A percentile compares a stretch with the other conserved stretches of the same genome.
These are phyloP conservation scores for Phaffomyces opuntiae DNA, from an alignment of 805 yeast species.

Conservation along the genomic window DNA sequence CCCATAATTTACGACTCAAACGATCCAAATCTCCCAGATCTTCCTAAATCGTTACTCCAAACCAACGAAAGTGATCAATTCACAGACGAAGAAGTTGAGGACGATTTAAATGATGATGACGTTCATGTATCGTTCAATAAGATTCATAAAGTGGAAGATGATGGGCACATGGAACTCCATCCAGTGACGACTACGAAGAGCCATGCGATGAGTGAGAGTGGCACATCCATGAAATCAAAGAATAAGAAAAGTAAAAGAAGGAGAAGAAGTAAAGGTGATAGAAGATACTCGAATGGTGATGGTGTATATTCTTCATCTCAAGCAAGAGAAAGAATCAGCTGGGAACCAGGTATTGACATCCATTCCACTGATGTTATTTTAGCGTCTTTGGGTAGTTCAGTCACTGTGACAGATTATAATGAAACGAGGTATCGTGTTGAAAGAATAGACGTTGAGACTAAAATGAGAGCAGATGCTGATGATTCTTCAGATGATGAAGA, in stretches of 20 bases:
- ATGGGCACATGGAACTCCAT: no score
- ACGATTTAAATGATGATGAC: not conserved
- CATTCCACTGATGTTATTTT: constrained; percentile 43
- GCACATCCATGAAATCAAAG: not conserved
- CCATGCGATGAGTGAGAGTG: not conserved
- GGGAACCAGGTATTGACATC: constrained; percentile 57
- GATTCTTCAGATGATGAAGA: constrained; percentile 1
- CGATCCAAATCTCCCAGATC: constrained; percentile 34
- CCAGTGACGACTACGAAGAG: not conserved
- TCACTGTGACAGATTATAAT: constrained; percentile 48
- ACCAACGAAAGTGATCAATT: constrained; percentile 20
- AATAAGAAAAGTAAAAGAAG: constrained; percentile 5
- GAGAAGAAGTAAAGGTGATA: not conserved
- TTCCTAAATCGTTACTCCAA: constrained; percentile 25
- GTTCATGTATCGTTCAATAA: no score
- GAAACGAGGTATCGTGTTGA: constrained; percentile 36
- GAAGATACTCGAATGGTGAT: constrained; percentile 21
- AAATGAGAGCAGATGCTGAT: constrained; percentile 1
- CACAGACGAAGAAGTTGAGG: constrained; percentile 10
- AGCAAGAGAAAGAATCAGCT: constrained; percentile 36
- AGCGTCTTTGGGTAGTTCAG: constrained; percentile 45
- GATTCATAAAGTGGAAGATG: no score
- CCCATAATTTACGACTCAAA: constrained; percentile 30
- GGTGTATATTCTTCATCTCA: constrained; percentile 30
- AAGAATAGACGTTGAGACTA: constrained; percentile 30